phyloP scores from a whole-genome alignment of 768 basidiomycete species.

The Hortiboletus campestris region DNA sequence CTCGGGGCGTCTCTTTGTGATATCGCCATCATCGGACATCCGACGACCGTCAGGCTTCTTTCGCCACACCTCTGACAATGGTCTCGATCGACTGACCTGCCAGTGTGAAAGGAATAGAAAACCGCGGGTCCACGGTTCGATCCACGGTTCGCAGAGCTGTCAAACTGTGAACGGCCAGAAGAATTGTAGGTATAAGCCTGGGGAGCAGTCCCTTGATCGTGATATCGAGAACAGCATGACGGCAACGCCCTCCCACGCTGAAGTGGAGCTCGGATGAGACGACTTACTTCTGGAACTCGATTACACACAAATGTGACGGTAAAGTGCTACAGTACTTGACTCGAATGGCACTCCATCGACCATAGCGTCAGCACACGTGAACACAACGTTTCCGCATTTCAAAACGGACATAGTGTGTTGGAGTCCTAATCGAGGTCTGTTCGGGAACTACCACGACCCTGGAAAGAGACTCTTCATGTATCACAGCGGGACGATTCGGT shows the following conservation, averaged over 20 bases:
- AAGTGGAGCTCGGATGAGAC: no score
- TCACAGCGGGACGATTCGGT: background rate
- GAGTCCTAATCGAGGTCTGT: background rate
- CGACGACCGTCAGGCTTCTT: background rate
- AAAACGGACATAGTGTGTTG: background rate
- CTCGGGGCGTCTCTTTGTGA: background rate
- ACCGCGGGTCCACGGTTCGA: background rate
- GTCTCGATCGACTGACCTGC: background rate
- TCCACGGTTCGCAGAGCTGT: no score
- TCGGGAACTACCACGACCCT: background rate
- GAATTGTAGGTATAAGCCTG: no score
- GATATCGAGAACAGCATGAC: no score
- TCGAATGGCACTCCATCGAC: background rate
- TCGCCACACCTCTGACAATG: background rate
- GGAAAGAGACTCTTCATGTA: background rate
- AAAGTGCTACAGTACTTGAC: no score
- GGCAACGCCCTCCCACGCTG: no score
- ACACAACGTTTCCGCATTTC: background rate
- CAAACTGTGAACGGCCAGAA: no score
- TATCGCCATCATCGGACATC: background rate
- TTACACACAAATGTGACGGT: background rate
- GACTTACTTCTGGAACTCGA: background rate
- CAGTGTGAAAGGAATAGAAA: background rate
- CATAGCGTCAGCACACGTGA: background rate
- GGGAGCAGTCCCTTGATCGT: no score